Evolutionary conservation across 345 rosid genomes (phyloP).

Genomic region (Lumnitzera littorea): DNA sequence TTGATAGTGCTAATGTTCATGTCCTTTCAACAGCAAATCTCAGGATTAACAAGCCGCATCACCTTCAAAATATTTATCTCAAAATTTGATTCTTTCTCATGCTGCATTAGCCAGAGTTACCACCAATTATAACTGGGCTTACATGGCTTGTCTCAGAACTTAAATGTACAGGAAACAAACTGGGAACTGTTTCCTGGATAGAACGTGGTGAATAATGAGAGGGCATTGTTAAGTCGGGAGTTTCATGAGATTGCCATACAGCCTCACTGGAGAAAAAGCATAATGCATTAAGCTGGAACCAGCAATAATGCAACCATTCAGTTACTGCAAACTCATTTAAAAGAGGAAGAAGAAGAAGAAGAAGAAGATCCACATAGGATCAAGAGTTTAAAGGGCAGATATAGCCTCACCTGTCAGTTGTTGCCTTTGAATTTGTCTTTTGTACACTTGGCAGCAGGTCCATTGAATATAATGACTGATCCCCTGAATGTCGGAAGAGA

Average conservation of each 20-base stretch:
- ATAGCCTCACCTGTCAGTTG: conserved; percentile 38
- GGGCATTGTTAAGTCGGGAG: conserved; percentile 30
- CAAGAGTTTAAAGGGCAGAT: too few species aligned
- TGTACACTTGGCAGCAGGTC: too few species aligned
- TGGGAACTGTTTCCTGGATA: conserved; percentile 41
- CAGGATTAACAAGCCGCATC: background rate
- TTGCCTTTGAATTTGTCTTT: background rate
- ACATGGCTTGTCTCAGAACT: conserved; percentile 6
- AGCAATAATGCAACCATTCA: conserved; percentile 15
- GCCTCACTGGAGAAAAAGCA: conserved; percentile 55
- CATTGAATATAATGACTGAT: too few species aligned
- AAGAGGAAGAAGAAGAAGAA: too few species aligned
- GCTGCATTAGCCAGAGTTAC: background rate
- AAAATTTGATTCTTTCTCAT: background rate
- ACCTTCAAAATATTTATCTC: conserved; percentile 4
- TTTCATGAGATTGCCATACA: conserved; percentile 29
- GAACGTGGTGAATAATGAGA: conserved; percentile 43
- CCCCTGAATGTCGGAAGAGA: too few species aligned
- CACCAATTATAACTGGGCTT: conserved; percentile 10
- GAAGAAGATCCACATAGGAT: too few species aligned
- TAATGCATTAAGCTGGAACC: conserved; percentile 34
- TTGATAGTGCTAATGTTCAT: background rate
- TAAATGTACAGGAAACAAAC: conserved; percentile 26
- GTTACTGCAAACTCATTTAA: background rate
- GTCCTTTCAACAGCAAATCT: background rate